Evolutionary conservation across 2,329 filamentous ascomycete species (phyloP), one percentile per base, ranked within the genome.

Genomic region (Fusarium anguioides): DNA sequence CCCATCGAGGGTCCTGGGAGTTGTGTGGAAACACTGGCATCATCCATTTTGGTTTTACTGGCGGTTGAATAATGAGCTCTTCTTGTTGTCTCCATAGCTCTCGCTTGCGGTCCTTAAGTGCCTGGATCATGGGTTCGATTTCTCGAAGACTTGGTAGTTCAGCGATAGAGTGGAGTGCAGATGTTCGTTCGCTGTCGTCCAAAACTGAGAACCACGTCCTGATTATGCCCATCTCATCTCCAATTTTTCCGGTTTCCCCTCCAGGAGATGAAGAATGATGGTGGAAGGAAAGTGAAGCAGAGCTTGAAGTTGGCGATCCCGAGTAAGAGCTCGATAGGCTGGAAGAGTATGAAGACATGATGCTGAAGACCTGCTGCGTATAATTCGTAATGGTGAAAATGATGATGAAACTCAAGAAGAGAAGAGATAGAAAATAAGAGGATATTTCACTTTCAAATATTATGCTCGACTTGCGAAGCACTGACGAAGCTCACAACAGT

Each of bases 51-150:
- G 67, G 63, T 27, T 66, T 72, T 17, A 55, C 56, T 10, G 56
- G 56, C 8, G 71, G 71, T 44, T 70, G 71, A 23, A 72, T 65
- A 26, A 72, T 24, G 48, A 72, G 69, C 15, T 72, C 61, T 46
- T 72, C 70, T 27, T 73, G 70, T 42, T 61, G 66, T 36, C 47
- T 68, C 71, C 71, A 72, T 4, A 72, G 41, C 11, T 67, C 67
- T 33, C 69, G 61, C 57, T 72, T 72, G 39, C 71, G 70, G 9
- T 72, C 69, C 41, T 72, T 72, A 37, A 72, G 67, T 23, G 64
- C 64, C 44, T 72, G 71, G 9, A 72, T 72, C 61, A 72, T 47
- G 24, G 71, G 71, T 37, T 72, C 71, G 42, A 72, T 73, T 37
- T 72, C 71, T 39, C 71, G 66, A 6, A 72, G 66, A 18, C 66